Evolutionary conservation across 768 basidiomycete species (phyloP), one percentile per base, ranked within the genome.

Genomic region (Neoboletus subvelutipes): DNA sequence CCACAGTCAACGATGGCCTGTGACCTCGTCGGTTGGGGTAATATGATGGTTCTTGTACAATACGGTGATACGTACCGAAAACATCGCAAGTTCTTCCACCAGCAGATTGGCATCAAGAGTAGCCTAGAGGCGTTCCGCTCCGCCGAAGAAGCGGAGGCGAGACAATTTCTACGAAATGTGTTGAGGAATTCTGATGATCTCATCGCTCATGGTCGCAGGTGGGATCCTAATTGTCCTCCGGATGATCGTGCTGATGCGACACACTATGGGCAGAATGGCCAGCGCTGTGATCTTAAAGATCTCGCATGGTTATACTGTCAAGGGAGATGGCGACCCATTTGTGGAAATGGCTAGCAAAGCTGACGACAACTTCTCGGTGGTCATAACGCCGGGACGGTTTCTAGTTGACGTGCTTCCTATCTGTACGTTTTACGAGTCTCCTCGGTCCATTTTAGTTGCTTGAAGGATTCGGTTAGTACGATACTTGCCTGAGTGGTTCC

Each of bases 231-330:
- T 40, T 9, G 15, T 20, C 4, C 13, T 36, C 20, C 15, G 13
- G 3, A 11, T 18, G 26, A 52, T 20, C 3, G 22, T 45, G 20
- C 6, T 33, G 6, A 56, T 10, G 3, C 7, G 45, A 18, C 5
- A 3, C 17, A 4, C n/a, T 45, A 24, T 24, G 46, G 29, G 47
- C 46, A 79, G 79, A 40, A 59, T 69, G 52, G 66, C 72, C 0
- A 73, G 73, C 0, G 67, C 75, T 4, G 61, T 69, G 15, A 75
- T 78, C 57, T 58, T 71, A 54, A 67, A 61, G 20, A 63, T 73
- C 17, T 73, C 73, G 1, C 71, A 78, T 48, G 78, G 77, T 3
- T 66, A 76, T 20, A 60, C 69, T 12, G 71, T 75, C 17, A 37
- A 66, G 50, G 59, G 63, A 4, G 57, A 64, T 2, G 45, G 65